phyloP scores from a whole-genome alignment of 495 filamentous ascomycete species.

The Sabuloglossum arenarium region DNA sequence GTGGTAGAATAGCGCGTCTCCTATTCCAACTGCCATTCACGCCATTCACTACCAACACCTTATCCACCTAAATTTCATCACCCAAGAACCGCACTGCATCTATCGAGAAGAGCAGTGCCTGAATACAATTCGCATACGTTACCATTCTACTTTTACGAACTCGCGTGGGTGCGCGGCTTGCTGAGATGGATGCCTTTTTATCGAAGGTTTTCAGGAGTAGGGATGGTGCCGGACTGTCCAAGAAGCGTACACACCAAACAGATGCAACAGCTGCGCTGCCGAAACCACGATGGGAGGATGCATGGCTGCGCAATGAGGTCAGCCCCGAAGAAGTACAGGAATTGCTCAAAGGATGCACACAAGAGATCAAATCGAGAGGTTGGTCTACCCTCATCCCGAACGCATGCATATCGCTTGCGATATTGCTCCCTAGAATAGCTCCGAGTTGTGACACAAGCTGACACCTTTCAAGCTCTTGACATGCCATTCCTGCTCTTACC shows the following conservation, averaged over 20 bases:
- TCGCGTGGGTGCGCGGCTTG: background rate
- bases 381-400: conserved; percentile 16
- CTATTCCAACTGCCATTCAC: background rate
- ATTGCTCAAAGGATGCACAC: conserved; percentile 61
- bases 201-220: conserved; percentile 51
- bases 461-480: conserved; percentile 41
- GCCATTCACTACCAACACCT: background rate
- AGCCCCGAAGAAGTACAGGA: conserved; percentile 82
- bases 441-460: background rate
- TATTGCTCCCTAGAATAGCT: background rate
- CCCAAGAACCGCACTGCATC: background rate
- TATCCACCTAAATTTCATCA: background rate
- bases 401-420: conserved; percentile 2
- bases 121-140: no score
- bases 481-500: conserved; percentile 89
- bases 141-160: background rate
- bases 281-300: conserved; percentile 73
- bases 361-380: conserved; percentile 91
- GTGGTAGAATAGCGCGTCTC: background rate
- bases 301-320: conserved; percentile 70
- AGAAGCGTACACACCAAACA: conserved; percentile 38
- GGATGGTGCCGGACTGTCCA: conserved; percentile 28
- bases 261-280: conserved; percentile 28
- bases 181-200: conserved; percentile 27
- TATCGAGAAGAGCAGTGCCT: background rate